Base-by-base conservation (phyloP, 257 asterid genomes). In the Gentiana dahurica region DNA sequence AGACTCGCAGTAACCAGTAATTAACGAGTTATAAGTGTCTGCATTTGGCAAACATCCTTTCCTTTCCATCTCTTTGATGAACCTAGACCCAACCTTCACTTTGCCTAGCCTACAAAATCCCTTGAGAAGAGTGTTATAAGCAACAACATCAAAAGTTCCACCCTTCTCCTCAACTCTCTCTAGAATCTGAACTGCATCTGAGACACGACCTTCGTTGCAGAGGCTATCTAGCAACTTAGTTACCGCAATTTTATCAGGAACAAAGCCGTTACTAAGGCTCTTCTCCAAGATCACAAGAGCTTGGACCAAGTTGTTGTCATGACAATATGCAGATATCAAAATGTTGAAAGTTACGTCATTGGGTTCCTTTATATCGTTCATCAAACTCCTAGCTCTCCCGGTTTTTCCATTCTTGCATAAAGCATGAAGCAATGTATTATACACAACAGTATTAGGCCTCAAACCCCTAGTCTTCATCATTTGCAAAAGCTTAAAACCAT, bases 271-370 rank as follows among this genome's bases (percentile, higher is more conserved):
- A 54, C 57, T 49, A 53, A 83, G 77, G 70, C 94, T 75, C 63
- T 88, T 88, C 61, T 92, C 95, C 73, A 88, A 11, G 79, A 92
- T 83, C 65, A 84, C 95, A 54, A 85, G 54, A 69, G 91, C 95
- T 59, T 81, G 94, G 49, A 85, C 87, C 35, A 80, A 50, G 66
- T 75, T 77, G 12, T 69, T 73, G 51, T 83, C 99, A 34, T 66
- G 65, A 64, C 99, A 85, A 66, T 88, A 92, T 0, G 95, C 84
- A 1, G 97, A 80, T 65, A 88, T 81, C 73, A 88, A 50, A 55
- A 67, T 92, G 60, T 92, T 85, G 51, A 72, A 92, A 44, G 94
- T 88, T 53, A 78, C 95, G 36, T 79, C 81, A 60, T 83, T 88
- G 37, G 73, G 84, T 24, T 72, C 81, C 32, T 56, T 70, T 82